Evolutionary conservation across 2,329 filamentous ascomycete genomes (phyloP).

Genomic region (Beauveria rudraprayagi): DNA sequence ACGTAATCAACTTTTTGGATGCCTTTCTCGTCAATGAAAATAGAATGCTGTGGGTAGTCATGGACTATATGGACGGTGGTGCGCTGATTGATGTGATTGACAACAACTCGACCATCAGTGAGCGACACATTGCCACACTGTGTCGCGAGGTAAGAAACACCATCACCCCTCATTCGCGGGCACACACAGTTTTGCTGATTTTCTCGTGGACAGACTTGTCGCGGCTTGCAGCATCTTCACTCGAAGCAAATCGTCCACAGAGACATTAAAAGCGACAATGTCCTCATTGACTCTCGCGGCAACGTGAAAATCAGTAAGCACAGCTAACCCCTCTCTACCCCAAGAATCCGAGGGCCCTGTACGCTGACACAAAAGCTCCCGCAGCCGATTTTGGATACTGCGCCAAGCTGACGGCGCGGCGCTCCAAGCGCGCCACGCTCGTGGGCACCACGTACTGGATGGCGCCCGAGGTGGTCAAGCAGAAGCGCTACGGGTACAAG

Average conservation of each 20-base stretch:
- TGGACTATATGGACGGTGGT: conserved; percentile 99
- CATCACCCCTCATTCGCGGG: neutral
- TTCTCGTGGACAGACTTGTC: conserved; percentile 64
- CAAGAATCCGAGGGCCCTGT: no score
- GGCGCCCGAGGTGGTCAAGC: conserved; percentile 98
- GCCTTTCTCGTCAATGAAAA: conserved; percentile 93
- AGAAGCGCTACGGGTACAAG: conserved; percentile 97
- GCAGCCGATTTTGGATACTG: conserved; percentile 98
- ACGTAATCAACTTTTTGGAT: conserved; percentile 98
- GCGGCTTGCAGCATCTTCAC: conserved; percentile 88
- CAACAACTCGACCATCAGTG: conserved; percentile 86
- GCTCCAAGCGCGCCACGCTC: conserved; percentile 97
- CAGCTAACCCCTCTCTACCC: no score
- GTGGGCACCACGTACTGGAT: conserved; percentile 99
- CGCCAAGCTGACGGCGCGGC: conserved; percentile 92
- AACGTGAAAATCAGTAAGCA: conserved; percentile 94
- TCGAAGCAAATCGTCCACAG: conserved; percentile 95
- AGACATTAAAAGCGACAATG: conserved; percentile 99
- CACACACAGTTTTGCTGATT: conserved; percentile 14
- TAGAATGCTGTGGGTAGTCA: conserved; percentile 96
- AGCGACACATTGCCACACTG: conserved; percentile 96
- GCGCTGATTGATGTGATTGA: conserved; percentile 97
- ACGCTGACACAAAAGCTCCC: no score
- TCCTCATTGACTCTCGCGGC: conserved; percentile 83
- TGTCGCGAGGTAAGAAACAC: conserved; percentile 68